These are phyloP conservation scores for Pichia sp. DNA, from an alignment of 1,139 yeast species.

Conservation along the genomic window DNA sequence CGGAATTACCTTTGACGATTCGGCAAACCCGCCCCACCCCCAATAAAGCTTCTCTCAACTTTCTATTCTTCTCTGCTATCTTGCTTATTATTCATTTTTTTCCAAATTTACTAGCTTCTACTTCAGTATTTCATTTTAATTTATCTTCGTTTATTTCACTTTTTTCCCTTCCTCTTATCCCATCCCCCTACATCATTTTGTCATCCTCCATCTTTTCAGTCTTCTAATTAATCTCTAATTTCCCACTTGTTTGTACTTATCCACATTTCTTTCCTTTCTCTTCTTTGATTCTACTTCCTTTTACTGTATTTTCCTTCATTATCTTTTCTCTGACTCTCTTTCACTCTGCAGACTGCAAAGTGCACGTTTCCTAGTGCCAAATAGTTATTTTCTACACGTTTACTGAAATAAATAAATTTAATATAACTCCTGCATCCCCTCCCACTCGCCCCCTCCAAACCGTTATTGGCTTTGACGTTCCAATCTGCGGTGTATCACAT, in stretches of 20 bases:
- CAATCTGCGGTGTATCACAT: background rate
- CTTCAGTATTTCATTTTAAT: background rate
- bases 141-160: background rate
- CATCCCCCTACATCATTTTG: background rate
- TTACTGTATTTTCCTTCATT: background rate
- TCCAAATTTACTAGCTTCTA: background rate
- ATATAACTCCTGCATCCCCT: slow-evolving; percentile 4
- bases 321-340: background rate
- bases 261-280: background rate
- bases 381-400: slow-evolving; percentile 8
- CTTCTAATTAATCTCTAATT: background rate
- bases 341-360: background rate
- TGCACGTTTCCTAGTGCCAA: background rate
- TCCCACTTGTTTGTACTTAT: background rate
- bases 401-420: slow-evolving; percentile 1
- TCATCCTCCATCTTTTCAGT: background rate
- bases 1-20: slow-evolving; percentile 18
- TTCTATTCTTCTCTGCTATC: background rate
- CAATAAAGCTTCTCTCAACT: background rate
- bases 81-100: slow-evolving; percentile 3
- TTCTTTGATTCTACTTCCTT: background rate
- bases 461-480: background rate
- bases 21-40: background rate
- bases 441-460: background rate
- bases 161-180: background rate